These are phyloP conservation scores for Trichocomaceae sp. DNA, from an alignment of 2,329 filamentous ascomycete species.

Conservation along the genomic window DNA sequence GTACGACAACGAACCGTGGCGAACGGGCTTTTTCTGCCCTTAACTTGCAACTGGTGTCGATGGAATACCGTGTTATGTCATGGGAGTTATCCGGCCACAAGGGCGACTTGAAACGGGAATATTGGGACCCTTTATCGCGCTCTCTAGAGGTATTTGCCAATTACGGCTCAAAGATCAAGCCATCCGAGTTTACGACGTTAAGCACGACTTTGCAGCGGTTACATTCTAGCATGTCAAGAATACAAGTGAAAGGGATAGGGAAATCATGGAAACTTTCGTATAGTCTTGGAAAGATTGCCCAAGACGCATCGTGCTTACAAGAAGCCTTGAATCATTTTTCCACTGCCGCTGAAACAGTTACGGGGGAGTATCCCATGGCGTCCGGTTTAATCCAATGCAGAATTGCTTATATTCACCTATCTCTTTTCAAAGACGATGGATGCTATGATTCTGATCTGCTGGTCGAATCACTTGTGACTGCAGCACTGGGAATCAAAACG, in stretches of 20 bases:
- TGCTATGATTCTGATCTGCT: conserved; percentile 18
- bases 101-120: conserved; percentile 36
- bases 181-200: conserved; percentile 31
- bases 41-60: conserved; percentile 35
- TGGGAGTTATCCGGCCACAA: conserved; percentile 39
- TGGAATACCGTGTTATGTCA: conserved; percentile 36
- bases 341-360: conserved; percentile 26
- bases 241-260: conserved; percentile 22
- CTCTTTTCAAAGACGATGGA: conserved; percentile 22
- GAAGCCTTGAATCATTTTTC: conserved; percentile 34
- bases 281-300: conserved; percentile 34
- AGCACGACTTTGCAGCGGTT: conserved; percentile 33
- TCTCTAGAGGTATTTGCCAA: conserved; percentile 34
- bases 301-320: conserved; percentile 34
- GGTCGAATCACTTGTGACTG: conserved; percentile 26
- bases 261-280: conserved; percentile 28
- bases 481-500: conserved; percentile 28
- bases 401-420: conserved; percentile 33
- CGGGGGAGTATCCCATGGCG: conserved; percentile 27
- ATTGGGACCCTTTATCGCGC: conserved; percentile 38
- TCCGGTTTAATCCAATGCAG: conserved; percentile 35
- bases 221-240: conserved; percentile 24
- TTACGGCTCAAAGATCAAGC: conserved; percentile 28
- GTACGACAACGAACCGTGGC: conserved; percentile 17
- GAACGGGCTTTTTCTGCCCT: conserved; percentile 27